Conservation (phyloP, 331 rosid genomes). For the Arachis monticola region DNA sequence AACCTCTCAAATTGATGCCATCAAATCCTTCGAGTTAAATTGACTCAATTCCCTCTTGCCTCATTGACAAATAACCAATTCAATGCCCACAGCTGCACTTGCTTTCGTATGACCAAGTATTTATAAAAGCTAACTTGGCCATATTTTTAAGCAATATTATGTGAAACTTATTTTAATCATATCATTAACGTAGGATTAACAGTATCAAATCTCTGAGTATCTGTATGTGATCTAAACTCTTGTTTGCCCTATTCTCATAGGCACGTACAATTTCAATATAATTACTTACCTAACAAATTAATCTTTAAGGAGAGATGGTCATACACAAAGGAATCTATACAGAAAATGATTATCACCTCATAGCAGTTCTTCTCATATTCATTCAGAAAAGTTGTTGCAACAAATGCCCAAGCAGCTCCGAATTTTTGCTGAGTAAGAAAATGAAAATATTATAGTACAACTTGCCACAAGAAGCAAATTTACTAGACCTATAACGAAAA, state of each 20-base stretch:
- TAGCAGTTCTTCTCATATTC: conserved; percentile 65
- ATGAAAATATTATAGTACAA: conserved; percentile 23
- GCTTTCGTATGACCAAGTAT: background rate
- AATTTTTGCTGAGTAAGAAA: conserved; percentile 69
- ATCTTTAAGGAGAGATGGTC: background rate
- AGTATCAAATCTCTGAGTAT: background rate
- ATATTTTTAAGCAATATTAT: no score
- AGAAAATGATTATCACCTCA: conserved; percentile 60
- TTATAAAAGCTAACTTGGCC: no score
- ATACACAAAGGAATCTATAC: conserved; percentile 3
- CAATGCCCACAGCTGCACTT: conserved; percentile 8
- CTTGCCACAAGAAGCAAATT: conserved; percentile 27
- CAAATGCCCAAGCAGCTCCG: conserved; percentile 75
- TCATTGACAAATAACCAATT: conserved; percentile 2
- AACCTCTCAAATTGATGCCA: conserved; percentile 6
- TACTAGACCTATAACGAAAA: conserved; percentile 11
- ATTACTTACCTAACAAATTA: background rate
- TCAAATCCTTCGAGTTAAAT: background rate
- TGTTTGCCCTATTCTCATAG: background rate
- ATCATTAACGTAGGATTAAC: no score
- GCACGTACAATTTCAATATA: background rate
- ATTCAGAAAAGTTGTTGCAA: conserved; percentile 77
- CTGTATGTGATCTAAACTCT: background rate
- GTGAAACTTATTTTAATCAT: no score
- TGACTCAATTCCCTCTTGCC: conserved; percentile 20